Evolutionary conservation across 2,329 filamentous ascomycete species (phyloP), one percentile per base, ranked within the genome.

Genomic region (Calonectria ilicicola): DNA sequence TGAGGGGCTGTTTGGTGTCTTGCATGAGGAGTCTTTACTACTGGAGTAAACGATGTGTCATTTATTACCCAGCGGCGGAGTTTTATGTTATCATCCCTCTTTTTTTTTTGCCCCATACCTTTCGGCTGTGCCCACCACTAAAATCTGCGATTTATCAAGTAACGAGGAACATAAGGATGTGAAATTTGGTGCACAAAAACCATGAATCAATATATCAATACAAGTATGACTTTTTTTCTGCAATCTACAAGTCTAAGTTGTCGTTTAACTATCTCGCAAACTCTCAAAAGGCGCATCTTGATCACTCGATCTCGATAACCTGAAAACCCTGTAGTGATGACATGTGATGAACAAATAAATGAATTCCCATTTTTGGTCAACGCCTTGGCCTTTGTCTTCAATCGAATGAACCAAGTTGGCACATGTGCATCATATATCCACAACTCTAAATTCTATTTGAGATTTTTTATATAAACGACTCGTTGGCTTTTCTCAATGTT

Each of bases 1-100:
- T 65, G 91, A 93, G 82, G 85, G 84, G 0, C 76, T 93, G 38
- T 93, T 92, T 85, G 92, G 92, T 17, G 87, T 92, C 47, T 81
- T 93, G 74, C 86, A 92, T 75, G 88, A 91, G 72, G 90, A 93
- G 75, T 86, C 89, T 58, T 80, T 92, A 75, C 78, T 92, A 65
- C 81, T 93, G 74, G 87, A 91, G 79, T 92, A 83, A 80, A 53
- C 23, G 14, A 35, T 3, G 15, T 4, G 9, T 19, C 15, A 19
- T 58, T 40, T 8, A 32, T 44, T n/a, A 38, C 8, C 12, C n/a
- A 35, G 40, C 46, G 15, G n/a, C 26, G 53, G 70, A 64, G 46
- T 70, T 67, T 65, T 70, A 58, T 46, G 72, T 73, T 72, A 63
- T 67, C 7, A 21, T 23, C n/a, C n/a, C 21, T 44, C 44, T 69